Percentiles rank a stretch among this genome's conserved stretches.
phyloP scores from a whole-genome alignment of 495 filamentous ascomycete genomes.

The Rostrohypoxylon terebratum region DNA sequence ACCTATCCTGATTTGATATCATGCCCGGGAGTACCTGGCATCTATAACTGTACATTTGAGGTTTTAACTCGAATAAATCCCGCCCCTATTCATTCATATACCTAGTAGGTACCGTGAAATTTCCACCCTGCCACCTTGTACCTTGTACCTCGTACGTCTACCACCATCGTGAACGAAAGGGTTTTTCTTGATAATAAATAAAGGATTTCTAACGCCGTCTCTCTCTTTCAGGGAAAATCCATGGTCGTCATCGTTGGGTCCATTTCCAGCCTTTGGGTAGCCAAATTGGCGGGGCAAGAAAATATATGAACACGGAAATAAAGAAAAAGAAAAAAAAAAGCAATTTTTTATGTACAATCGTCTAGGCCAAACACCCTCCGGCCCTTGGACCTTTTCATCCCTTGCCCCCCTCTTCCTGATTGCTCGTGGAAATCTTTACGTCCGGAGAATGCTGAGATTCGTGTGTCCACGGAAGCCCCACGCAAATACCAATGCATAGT shows the following conservation, averaged over 20 bases:
- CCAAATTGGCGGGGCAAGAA: conserved; percentile 3
- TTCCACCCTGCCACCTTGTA: conserved; percentile 2
- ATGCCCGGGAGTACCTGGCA: conserved; percentile 3
- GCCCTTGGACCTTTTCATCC: conserved; percentile 20
- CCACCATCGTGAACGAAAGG: conserved; percentile 19
- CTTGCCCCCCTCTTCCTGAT: conserved; percentile 26
- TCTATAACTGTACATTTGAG: conserved; percentile 31
- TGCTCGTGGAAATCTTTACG: conserved; percentile 39
- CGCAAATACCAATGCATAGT: conserved; percentile 19
- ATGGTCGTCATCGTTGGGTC: conserved; percentile 35
- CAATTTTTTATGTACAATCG: conserved; percentile 36
- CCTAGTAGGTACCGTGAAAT: conserved; percentile 11
- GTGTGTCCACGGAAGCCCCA: conserved; percentile 27
- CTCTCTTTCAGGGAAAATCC: conserved; percentile 16
- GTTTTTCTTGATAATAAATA: neutral
- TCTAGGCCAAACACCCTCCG: conserved; percentile 20
- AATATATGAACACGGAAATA: conserved; percentile 13
- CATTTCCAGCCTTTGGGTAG: conserved; percentile 12
- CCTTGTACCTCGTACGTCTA: conserved; percentile 8
- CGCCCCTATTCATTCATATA: conserved; percentile 14
- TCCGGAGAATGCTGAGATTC: conserved; percentile 24
- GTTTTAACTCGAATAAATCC: neutral
- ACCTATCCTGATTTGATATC: conserved; percentile 20
- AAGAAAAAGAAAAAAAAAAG: conserved; percentile 10
- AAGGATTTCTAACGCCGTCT: conserved; percentile 27